These are phyloP conservation scores for Trichophaea hybrida DNA, from an alignment of 2,329 filamentous ascomycete genomes.

Conservation along the genomic window DNA sequence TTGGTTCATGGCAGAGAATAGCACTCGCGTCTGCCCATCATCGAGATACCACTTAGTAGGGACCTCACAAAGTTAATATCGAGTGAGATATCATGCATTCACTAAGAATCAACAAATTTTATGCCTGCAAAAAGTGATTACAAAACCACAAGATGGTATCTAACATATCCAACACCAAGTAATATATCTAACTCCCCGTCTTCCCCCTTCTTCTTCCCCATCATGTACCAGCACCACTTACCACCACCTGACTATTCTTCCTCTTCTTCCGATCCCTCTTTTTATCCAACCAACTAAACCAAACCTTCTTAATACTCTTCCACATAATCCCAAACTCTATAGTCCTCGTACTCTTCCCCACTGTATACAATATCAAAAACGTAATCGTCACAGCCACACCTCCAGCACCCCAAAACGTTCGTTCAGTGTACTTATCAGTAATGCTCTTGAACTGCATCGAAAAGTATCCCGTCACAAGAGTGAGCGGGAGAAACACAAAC, in stretches of 20 bases:
- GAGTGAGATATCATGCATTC: too few species aligned
- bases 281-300: slow-evolving; percentile 11
- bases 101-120: too few species aligned
- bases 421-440: slow-evolving; percentile 18
- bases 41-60: too few species aligned
- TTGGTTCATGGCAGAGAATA: too few species aligned
- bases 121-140: too few species aligned
- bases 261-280: slow-evolving; percentile 3
- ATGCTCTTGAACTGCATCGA: slow-evolving; percentile 33
- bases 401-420: slow-evolving; percentile 18
- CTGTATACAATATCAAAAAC: slow-evolving; percentile 14
- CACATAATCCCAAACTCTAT: slow-evolving; percentile 16
- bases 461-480: slow-evolving; percentile 40
- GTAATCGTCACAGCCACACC: slow-evolving; percentile 18
- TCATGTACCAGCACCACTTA: too few species aligned
- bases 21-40: too few species aligned
- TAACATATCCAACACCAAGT: too few species aligned
- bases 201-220: too few species aligned
- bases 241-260: neutral
- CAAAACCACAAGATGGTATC: too few species aligned
- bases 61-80: too few species aligned
- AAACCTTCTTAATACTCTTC: slow-evolving; percentile 13
- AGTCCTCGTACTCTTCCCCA: slow-evolving; percentile 19
- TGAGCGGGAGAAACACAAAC: slow-evolving; percentile 40
- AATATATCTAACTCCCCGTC: too few species aligned